Percentiles rank a stretch among this genome's conserved stretches.
Evolutionary conservation across 2,329 filamentous ascomycete species (phyloP).

Genomic region (Drechslera avenae): DNA sequence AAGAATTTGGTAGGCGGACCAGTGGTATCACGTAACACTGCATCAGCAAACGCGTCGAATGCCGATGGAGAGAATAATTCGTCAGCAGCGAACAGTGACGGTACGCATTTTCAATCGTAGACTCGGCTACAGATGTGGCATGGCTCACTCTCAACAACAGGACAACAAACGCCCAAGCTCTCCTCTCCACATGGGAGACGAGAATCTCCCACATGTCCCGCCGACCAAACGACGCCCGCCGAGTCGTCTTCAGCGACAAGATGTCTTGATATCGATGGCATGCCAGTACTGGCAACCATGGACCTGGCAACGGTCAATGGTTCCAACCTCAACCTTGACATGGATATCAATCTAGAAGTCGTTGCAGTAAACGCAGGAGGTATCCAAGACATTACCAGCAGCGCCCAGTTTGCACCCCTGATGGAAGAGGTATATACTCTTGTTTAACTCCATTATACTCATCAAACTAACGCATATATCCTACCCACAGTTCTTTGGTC

Average conservation of each 20-base stretch:
- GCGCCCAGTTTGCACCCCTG: slow-evolving; percentile 36
- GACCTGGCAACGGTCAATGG: neutral
- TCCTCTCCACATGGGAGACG: slow-evolving; percentile 26
- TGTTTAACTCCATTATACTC: neutral
- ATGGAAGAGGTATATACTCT: slow-evolving; percentile 29
- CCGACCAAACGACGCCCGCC: slow-evolving; percentile 17
- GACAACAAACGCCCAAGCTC: slow-evolving; percentile 29
- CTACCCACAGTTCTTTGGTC: slow-evolving; percentile 34
- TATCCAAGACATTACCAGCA: slow-evolving; percentile 18
- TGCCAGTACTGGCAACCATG: slow-evolving; percentile 32
- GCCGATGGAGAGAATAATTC: slow-evolving; percentile 16
- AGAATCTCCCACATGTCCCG: slow-evolving; percentile 1
- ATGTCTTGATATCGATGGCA: slow-evolving; percentile 41
- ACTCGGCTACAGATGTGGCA: slow-evolving; percentile 6
- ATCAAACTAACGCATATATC: neutral
- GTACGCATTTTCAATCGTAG: slow-evolving; percentile 27
- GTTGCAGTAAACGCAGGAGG: slow-evolving; percentile 20
- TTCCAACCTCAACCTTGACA: slow-evolving; percentile 11
- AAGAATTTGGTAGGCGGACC: slow-evolving; percentile 39
- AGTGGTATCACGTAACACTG: slow-evolving; percentile 19
- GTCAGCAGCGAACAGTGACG: slow-evolving; percentile 27
- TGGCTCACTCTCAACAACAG: slow-evolving; percentile 33
- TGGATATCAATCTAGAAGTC: slow-evolving; percentile 22
- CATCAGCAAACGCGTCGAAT: slow-evolving; percentile 8
- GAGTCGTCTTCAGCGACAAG: slow-evolving; percentile 12